Conservation (phyloP, 2,329 filamentous ascomycete genomes). For the Cladosporium sp. region DNA sequence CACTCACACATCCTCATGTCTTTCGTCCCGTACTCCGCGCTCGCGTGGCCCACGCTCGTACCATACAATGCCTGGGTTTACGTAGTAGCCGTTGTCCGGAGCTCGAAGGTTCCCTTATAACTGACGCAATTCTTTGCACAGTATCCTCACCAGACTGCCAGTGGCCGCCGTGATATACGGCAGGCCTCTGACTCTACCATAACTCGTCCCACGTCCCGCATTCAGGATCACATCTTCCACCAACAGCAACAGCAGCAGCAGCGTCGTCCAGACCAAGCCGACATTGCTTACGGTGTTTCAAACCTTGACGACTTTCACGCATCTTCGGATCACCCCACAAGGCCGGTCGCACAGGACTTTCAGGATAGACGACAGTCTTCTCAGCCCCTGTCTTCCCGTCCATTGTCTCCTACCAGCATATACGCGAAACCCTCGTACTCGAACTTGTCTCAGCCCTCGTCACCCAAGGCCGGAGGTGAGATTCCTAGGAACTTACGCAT, state of each 20-base stretch:
- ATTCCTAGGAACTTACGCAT: slow-evolving; percentile 2
- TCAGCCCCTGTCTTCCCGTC: background rate
- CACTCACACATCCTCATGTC: too few relatives aligned
- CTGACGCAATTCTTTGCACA: background rate
- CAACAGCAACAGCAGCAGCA: background rate
- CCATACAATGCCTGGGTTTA: background rate
- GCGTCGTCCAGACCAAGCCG: background rate
- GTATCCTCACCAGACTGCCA: slow-evolving; percentile 12
- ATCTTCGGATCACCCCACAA: slow-evolving; percentile 1
- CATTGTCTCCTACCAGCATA: background rate
- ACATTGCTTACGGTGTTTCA: background rate
- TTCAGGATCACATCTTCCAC: background rate
- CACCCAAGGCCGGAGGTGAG: background rate
- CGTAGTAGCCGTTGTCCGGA: too few relatives aligned
- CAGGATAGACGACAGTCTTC: background rate
- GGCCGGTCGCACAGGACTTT: background rate
- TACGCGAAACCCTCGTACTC: background rate
- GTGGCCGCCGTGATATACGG: slow-evolving; percentile 3
- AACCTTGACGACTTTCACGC: slow-evolving; percentile 3
- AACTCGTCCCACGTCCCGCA: slow-evolving; percentile 3
- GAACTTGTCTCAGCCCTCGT: background rate
- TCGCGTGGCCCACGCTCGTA: background rate
- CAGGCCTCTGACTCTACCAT: slow-evolving; percentile 1
- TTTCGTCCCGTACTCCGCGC: background rate
- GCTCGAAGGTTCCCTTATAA: too few relatives aligned